Percentiles rank a stretch among this genome's conserved stretches.
phyloP scores from a whole-genome alignment of 495 filamentous ascomycete species.

The Cetradonia linearis region DNA sequence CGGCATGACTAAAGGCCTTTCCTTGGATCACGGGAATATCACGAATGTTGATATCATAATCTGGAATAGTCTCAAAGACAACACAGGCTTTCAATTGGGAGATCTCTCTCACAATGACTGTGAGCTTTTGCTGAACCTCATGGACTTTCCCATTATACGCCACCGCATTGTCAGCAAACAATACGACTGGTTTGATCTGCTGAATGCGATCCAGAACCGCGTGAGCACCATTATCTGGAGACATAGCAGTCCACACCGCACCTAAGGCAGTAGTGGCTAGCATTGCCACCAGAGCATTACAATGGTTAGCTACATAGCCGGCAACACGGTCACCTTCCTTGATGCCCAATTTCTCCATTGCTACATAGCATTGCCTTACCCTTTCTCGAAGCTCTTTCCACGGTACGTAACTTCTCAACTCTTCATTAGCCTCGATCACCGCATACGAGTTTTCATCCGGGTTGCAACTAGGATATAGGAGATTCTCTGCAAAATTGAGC shows the following conservation, averaged over 20 bases:
- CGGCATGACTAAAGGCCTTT: constrained; percentile 38
- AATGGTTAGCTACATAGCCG: constrained; percentile 81
- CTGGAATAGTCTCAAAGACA: constrained; percentile 53
- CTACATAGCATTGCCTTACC: constrained; percentile 61
- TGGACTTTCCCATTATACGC: constrained; percentile 84
- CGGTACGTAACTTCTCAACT: constrained; percentile 53
- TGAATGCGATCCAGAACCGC: constrained; percentile 71
- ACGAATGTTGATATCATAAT: constrained; percentile 39
- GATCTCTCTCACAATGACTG: constrained; percentile 56
- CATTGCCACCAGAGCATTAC: constrained; percentile 76
- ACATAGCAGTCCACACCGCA: constrained; percentile 85
- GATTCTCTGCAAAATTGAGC: constrained; percentile 87
- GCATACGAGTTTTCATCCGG: constrained; percentile 50
- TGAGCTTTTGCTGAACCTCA: constrained; percentile 57
- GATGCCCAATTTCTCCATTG: constrained; percentile 53
- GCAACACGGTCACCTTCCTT: constrained; percentile 63
- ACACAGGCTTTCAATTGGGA: constrained; percentile 55
- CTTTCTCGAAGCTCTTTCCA: constrained; percentile 73
- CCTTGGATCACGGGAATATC: constrained; percentile 41
- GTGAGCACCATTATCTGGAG: constrained; percentile 70
- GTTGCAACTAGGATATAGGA: constrained; percentile 60
- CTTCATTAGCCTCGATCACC: constrained; percentile 66
- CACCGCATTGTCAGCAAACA: constrained; percentile 80
- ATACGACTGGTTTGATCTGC: constrained; percentile 68
- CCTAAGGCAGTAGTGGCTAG: constrained; percentile 69